Base-by-base conservation (phyloP, 768 basidiomycete species). In the Leccinum pellstonianum region DNA sequence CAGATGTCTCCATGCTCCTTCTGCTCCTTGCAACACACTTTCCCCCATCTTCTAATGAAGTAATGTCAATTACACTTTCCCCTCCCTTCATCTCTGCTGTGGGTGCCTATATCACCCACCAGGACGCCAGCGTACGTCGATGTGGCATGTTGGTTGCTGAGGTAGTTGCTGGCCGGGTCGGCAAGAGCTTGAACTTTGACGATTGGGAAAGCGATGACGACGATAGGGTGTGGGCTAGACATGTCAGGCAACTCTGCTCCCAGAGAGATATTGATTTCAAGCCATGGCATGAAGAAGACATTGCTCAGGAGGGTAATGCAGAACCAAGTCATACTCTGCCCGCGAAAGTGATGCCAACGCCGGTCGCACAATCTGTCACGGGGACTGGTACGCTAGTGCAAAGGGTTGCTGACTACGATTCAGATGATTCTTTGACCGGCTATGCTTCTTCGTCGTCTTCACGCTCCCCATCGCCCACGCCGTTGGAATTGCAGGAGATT, bases 131-230 rank as follows among this genome's bases (percentile, higher is more conserved):
- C 4, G 81, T 97, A 19, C 87, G 96, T 4, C 82, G 87, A 25
- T 90, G 93, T 64, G 97, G 97, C 3, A 96, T 99, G 94, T 81
- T 98, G 35, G 86, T 85, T 1, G 96, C 91, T 1, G 96, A 99
- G 74, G 77, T 88, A 17, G 81, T 89, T 9, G 90, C 93, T 1
- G 76, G 77, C 5, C 77, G 78, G 27, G 79, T 79, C 14, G 82
- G 85, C 6, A 90, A 89, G 70, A 81, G 80, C 52, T 78, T 98
- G 21, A 79, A 85, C 58, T 98, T 99, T 64, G 87, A 83, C 0
- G 85, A 82, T 43, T 97, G 95, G 95, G 88, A 90, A 8, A 93
- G 89, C 1, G 81, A 85, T 1, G 86, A 84, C 4, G 78, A 82
- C 27, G 87, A 84, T 8, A 85, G 80, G 61, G 74, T 70, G 21